Percentiles rank a stretch among this genome's conserved stretches.
phyloP scores from a whole-genome alignment of 306 rosid species.

The Ceratonia siliqua region DNA sequence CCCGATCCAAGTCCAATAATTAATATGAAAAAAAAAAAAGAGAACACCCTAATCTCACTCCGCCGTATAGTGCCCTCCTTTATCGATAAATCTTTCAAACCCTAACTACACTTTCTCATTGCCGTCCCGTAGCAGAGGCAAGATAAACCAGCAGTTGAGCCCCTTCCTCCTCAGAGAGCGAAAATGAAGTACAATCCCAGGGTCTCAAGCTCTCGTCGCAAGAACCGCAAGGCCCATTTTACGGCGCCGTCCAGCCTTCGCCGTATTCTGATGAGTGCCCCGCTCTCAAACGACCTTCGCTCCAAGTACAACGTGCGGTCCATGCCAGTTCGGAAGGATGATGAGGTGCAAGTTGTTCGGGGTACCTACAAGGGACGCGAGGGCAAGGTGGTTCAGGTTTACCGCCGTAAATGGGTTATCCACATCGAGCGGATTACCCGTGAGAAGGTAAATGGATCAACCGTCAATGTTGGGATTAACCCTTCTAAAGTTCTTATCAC shows the following conservation, averaged over 20 bases:
- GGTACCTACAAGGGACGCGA: slow-evolving; percentile 96
- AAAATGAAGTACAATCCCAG: slow-evolving; percentile 87
- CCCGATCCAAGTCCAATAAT: not conserved
- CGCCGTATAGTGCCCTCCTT: not conserved
- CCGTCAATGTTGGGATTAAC: slow-evolving; percentile 90
- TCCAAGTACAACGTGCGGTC: slow-evolving; percentile 91
- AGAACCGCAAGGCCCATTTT: slow-evolving; percentile 96
- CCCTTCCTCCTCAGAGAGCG: slow-evolving; percentile 1
- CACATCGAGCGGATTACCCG: slow-evolving; percentile 93
- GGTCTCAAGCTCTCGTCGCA: slow-evolving; percentile 89
- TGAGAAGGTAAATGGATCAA: slow-evolving; percentile 93
- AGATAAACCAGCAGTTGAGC: not conserved
- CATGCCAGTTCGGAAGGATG: slow-evolving; percentile 89
- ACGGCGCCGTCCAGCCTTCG: slow-evolving; percentile 94
- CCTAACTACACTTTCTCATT: not conserved
- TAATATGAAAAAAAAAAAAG: not conserved
- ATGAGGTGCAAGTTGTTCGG: slow-evolving; percentile 87
- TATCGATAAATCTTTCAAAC: not conserved
- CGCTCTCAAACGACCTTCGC: slow-evolving; percentile 79
- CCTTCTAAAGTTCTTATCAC: slow-evolving; percentile 80
- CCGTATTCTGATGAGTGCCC: slow-evolving; percentile 85
- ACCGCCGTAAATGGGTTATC: slow-evolving; percentile 94
- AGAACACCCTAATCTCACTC: slow-evolving; percentile 22
- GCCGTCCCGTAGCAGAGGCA: slow-evolving; percentile 28
- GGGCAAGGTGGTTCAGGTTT: slow-evolving; percentile 89